These are phyloP conservation scores for Trichoderma oligosporum DNA, from an alignment of 2,329 filamentous ascomycete species.

Conservation along the genomic window DNA sequence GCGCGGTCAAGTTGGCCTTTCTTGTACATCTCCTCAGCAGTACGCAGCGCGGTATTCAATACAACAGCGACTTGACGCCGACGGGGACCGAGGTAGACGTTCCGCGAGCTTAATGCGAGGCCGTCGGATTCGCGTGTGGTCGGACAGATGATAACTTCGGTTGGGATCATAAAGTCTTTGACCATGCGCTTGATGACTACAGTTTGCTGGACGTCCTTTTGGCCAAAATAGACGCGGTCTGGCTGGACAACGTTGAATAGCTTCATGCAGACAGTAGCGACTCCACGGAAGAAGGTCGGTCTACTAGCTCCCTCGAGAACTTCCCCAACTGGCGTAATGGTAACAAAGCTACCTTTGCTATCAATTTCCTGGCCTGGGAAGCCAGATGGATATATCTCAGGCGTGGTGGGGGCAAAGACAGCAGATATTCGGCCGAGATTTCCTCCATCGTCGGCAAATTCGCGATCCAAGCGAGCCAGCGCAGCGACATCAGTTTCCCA, in stretches of 20 bases:
- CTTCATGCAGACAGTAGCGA: conserved; percentile 95
- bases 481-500: conserved; percentile 73
- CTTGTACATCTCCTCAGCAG: conserved; percentile 65
- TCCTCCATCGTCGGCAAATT: conserved; percentile 60
- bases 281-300: conserved; percentile 93
- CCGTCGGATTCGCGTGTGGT: conserved; percentile 78
- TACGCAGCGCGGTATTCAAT: conserved; percentile 63
- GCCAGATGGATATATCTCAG: conserved; percentile 83
- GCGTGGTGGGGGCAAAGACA: conserved; percentile 79
- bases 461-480: conserved; percentile 64
- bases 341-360: conserved; percentile 84
- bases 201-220: conserved; percentile 97
- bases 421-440: conserved; percentile 69
- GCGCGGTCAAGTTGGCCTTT: conserved; percentile 51
- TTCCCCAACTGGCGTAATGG: conserved; percentile 77
- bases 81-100: conserved; percentile 81
- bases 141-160: conserved; percentile 66
- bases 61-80: conserved; percentile 70
- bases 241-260: conserved; percentile 51
- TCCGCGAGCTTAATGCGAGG: conserved; percentile 85
- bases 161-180: conserved; percentile 77
- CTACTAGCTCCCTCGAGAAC: conserved; percentile 80
- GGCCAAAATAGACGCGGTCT: conserved; percentile 82
- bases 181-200: conserved; percentile 85
- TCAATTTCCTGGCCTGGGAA: conserved; percentile 67